phyloP scores from a whole-genome alignment of 352 stramenopile genomes.

The Halophytophthora batemanensis region DNA sequence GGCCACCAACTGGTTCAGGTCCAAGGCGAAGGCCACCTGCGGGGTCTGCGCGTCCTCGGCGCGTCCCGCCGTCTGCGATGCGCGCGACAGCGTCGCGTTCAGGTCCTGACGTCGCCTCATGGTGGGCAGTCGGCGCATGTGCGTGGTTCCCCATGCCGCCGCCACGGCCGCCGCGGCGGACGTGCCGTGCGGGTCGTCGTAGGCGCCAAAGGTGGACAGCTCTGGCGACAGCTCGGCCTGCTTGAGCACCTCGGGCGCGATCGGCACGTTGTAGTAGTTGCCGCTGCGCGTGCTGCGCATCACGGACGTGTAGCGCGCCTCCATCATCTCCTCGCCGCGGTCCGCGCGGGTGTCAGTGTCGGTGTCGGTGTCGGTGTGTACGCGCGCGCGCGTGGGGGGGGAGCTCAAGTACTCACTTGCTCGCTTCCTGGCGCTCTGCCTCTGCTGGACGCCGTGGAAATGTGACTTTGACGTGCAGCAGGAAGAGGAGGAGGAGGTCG shows the following conservation, averaged over 20 bases:
- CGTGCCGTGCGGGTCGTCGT: conserved; percentile 14
- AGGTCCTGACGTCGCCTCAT: conserved; percentile 31
- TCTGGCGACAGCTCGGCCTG: conserved; percentile 13
- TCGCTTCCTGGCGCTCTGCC: too few species aligned
- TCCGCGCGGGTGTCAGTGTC: background rate
- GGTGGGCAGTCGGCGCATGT: conserved; percentile 37
- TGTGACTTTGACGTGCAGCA: too few species aligned
- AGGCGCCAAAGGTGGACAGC: conserved; percentile 17
- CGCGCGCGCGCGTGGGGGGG: background rate
- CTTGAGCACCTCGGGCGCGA: conserved; percentile 21
- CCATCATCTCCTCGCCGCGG: conserved; percentile 31
- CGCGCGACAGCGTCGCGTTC: conserved; percentile 30
- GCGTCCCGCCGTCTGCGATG: conserved; percentile 10
- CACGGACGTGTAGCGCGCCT: conserved; percentile 42
- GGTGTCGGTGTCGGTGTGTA: background rate
- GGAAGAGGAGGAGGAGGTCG: too few species aligned
- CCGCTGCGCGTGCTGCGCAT: conserved; percentile 55
- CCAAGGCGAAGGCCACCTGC: conserved; percentile 50
- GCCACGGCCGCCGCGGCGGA: conserved; percentile 19
- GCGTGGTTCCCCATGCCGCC: conserved; percentile 37
- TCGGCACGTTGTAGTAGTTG: conserved; percentile 61
- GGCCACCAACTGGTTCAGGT: conserved; percentile 52
- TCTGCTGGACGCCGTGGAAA: too few species aligned
- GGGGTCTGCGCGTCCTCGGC: conserved; percentile 36
- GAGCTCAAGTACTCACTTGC: background rate